Evolutionary conservation across 768 basidiomycete species (phyloP), one percentile per base, ranked within the genome.

Genomic region (Pulveroboletus ravenelii): DNA sequence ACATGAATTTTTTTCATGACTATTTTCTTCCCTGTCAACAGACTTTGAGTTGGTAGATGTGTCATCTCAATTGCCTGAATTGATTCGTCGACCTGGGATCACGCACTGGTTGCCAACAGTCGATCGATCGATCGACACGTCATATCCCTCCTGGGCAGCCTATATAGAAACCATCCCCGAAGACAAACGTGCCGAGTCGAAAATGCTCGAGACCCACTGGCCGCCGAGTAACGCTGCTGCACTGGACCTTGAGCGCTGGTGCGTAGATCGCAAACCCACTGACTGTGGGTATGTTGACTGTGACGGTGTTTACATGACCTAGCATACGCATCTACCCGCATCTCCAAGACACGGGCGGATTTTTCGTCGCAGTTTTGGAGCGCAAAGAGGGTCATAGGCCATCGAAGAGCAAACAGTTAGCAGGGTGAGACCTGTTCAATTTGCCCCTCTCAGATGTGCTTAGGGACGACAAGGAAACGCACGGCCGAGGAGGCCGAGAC

Each of bases 291-390:
- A 14, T 18, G 23, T 20, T 52, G 36, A 63, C 18, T 39, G 10
- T 38, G 17, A 30, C 2, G 25, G 15, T 31, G 36, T 36, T 27
- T 38, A 13, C 45, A 10, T 49, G 15, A 34, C 13, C 18, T 32
- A 96, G 93, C 59, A 71, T 97, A 67, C 80, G 96, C 35, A 81
- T 98, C 55, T 89, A 95, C 63, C 94, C 96, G 2, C 94, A 98
- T 65, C 72, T 96, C 9, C 96, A 98, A 68, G 89, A 99, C 62
- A 91, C 93, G 0, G 96, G 96, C 3, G 96, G 93, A 0, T 99
- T 99, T 71, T 99, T 96, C 63, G 84, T 99, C n/a, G 93, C 93
- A 10, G 87, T 96, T 0, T 67, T 97, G 32, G 78, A 87, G 62
- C 80, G 76, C 61, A 79, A 71, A 47, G 52, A 57, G 14, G 51